Conservation (phyloP, 345 rosid genomes). For the Hypericum perforatum region DNA sequence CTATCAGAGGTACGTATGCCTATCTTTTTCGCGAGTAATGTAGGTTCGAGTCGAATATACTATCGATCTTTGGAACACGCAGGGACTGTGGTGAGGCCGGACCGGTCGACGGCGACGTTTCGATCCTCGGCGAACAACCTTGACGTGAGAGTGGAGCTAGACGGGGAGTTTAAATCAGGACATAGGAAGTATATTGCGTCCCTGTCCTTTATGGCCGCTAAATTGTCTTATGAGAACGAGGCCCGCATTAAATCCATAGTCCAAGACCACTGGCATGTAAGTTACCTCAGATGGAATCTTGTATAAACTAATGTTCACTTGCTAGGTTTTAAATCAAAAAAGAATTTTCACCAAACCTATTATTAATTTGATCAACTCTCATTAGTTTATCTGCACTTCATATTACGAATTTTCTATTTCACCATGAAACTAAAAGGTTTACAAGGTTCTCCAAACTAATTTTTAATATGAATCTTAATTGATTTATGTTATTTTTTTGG, state of each 20-base stretch:
- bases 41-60: no score
- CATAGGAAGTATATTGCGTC: constrained; percentile 5
- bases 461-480: no score
- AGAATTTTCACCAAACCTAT: no score
- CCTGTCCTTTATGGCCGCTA: constrained; percentile 19
- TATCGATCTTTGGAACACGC: background rate
- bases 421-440: no score
- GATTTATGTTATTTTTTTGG: background rate
- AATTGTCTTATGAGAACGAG: constrained; percentile 18
- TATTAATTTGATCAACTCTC: no score
- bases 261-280: constrained; percentile 13
- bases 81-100: constrained; percentile 10
- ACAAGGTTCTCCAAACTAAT: no score
- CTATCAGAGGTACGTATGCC: constrained; percentile 3
- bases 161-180: background rate
- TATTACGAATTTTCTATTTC: no score
- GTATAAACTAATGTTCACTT: no score
- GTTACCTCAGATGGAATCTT: no score
- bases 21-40: background rate
- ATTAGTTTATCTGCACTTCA: no score
- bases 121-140: constrained; percentile 7
- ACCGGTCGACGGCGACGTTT: constrained; percentile 7
- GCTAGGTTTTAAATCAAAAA: no score
- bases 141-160: constrained; percentile 14
- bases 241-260: constrained; percentile 9